These are phyloP conservation scores for Marsdenia floribunda DNA, from an alignment of 257 asterid genomes.

Conservation along the genomic window DNA sequence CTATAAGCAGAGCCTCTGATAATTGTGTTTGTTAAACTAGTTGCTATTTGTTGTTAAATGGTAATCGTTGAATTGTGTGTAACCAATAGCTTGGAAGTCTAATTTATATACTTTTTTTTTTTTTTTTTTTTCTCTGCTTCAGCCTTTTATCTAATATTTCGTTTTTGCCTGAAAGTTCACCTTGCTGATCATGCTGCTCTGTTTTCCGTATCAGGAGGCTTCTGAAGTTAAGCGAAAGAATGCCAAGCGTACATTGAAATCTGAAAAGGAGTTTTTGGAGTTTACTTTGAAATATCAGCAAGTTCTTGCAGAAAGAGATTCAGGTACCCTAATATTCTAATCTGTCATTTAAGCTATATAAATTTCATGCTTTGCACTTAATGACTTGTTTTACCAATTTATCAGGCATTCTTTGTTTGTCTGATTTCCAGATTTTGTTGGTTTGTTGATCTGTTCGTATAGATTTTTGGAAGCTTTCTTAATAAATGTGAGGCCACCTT, in stretches of 20 bases:
- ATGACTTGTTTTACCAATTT: neutral
- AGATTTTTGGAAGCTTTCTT: neutral
- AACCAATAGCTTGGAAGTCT: neutral
- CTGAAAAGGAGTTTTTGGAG: constrained; percentile 89
- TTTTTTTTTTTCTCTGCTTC: neutral
- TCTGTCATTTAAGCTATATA: constrained; percentile 14
- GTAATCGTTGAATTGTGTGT: neutral
- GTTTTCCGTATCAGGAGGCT: constrained; percentile 42
- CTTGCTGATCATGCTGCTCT: constrained; percentile 11
- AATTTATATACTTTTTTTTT: neutral
- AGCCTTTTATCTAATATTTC: neutral
- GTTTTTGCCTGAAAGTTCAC: neutral
- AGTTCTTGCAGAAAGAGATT: constrained; percentile 85
- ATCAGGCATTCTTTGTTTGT: neutral
- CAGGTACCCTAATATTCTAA: constrained; percentile 49
- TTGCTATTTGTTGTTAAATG: neutral
- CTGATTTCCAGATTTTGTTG: neutral
- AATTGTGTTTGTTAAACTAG: neutral
- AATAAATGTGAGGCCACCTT: neutral
- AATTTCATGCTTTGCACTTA: constrained; percentile 10
- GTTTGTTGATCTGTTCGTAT: neutral
- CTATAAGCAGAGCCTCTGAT: neutral
- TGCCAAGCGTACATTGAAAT: constrained; percentile 56
- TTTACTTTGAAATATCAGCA: constrained; percentile 87
- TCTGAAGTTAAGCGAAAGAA: constrained; percentile 81